Evolutionary conservation across 805 yeast species (phyloP).

Genomic region (Starmerella cellae): DNA sequence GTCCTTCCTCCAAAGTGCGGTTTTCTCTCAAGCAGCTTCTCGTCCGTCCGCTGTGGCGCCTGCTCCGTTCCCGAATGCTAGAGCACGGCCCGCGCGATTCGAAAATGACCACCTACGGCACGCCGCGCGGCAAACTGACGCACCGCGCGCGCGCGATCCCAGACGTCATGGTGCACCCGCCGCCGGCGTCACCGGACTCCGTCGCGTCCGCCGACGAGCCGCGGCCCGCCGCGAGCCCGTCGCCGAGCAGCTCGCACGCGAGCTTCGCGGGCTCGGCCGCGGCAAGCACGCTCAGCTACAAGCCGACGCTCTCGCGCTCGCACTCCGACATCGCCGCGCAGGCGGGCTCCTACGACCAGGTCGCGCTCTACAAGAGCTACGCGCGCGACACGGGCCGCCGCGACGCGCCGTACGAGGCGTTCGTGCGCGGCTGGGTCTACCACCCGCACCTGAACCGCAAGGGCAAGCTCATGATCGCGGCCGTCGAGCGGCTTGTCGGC

Average conservation of each 20-base stretch:
- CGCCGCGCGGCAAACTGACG: constrained; percentile 1
- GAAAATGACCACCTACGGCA: constrained; percentile 3
- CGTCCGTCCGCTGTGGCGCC: constrained; percentile 14
- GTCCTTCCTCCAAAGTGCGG: constrained; percentile 5
- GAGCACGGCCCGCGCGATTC: constrained; percentile 6
- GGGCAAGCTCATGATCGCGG: constrained; percentile 42
- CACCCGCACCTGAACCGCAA: constrained; percentile 64
- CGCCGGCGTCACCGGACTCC: not conserved
- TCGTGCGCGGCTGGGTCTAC: constrained; percentile 55
- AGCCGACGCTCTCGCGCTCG: constrained; percentile 2
- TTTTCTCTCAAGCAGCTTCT: not conserved
- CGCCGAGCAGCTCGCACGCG: not conserved
- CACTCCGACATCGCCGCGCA: constrained; percentile 1
- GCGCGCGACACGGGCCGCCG: constrained; percentile 8
- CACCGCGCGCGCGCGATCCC: not conserved
- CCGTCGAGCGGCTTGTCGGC: constrained; percentile 23
- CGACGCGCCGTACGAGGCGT: constrained; percentile 7
- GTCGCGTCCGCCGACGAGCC: not conserved
- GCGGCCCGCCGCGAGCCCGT: not conserved
- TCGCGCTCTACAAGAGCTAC: constrained; percentile 16
- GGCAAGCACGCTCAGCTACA: not conserved
- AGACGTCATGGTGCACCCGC: constrained; percentile 2
- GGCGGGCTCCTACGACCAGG: constrained; percentile 3
- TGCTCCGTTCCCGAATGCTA: constrained; percentile 9
- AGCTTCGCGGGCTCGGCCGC: not conserved